These are phyloP conservation scores for Alternaria alternata DNA, from an alignment of 2,329 filamentous ascomycete genomes.

Conservation along the genomic window DNA sequence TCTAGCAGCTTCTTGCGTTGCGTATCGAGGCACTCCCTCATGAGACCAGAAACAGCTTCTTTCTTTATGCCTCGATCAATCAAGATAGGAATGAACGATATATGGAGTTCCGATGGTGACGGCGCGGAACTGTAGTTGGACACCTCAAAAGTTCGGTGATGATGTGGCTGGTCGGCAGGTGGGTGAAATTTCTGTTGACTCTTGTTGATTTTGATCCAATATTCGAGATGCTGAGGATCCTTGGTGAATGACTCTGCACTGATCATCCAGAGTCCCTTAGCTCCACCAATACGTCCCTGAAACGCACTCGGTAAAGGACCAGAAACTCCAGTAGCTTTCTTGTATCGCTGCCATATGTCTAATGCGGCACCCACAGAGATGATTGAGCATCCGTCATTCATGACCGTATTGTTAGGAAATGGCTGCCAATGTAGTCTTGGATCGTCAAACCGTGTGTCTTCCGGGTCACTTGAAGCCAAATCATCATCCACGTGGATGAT, in stretches of 20 bases:
- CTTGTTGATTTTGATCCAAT: slow-evolving; percentile 70
- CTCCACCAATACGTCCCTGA: slow-evolving; percentile 74
- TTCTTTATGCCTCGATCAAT: slow-evolving; percentile 64
- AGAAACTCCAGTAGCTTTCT: slow-evolving; percentile 64
- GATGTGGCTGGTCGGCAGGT: slow-evolving; percentile 56
- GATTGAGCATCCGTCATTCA: slow-evolving; percentile 66
- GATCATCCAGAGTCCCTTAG: slow-evolving; percentile 79
- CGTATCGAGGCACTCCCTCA: slow-evolving; percentile 59
- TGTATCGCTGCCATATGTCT: slow-evolving; percentile 61
- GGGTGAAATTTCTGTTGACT: slow-evolving; percentile 74
- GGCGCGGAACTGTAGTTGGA: slow-evolving; percentile 58
- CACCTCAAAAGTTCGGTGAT: slow-evolving; percentile 72
- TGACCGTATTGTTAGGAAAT: slow-evolving; percentile 35
- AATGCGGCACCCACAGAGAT: slow-evolving; percentile 70
- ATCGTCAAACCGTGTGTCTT: slow-evolving; percentile 51
- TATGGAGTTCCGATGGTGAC: slow-evolving; percentile 66
- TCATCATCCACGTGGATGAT: slow-evolving; percentile 44
- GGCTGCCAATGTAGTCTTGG: slow-evolving; percentile 30
- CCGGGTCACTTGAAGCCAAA: slow-evolving; percentile 41
- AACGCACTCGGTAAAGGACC: slow-evolving; percentile 71
- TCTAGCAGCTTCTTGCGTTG: slow-evolving; percentile 63
- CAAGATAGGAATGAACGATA: slow-evolving; percentile 74
- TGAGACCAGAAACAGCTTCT: slow-evolving; percentile 57
- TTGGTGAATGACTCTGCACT: slow-evolving; percentile 59
- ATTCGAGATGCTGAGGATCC: slow-evolving; percentile 51